Conservation (phyloP, 1,139 yeast genomes). For the Suhomyces panamericanus region DNA sequence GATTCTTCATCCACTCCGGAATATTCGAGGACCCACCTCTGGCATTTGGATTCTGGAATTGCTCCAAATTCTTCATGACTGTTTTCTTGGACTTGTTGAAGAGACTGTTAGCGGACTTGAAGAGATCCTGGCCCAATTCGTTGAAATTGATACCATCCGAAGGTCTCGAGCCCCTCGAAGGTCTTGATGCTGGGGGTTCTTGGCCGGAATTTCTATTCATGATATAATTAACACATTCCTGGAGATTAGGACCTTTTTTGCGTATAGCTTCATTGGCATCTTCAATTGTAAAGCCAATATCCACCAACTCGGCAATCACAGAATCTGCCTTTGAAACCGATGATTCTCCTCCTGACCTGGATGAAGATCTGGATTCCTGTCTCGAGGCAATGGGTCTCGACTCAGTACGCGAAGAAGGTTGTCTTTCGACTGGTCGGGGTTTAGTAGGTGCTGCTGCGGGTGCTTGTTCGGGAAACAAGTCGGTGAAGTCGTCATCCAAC, state of each 20-base stretch:
- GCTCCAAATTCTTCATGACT: conserved; percentile 64
- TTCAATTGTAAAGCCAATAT: conserved; percentile 73
- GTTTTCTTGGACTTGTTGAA: conserved; percentile 63
- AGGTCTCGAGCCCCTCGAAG: not conserved
- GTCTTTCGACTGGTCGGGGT: not conserved
- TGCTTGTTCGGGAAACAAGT: conserved; percentile 27
- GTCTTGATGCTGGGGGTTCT: not conserved
- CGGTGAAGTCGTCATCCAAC: conserved; percentile 47
- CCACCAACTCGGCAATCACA: conserved; percentile 67
- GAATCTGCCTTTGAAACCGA: conserved; percentile 37
- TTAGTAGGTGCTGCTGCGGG: not conserved
- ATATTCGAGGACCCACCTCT: conserved; percentile 27
- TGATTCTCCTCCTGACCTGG: not conserved
- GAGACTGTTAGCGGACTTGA: conserved; percentile 61
- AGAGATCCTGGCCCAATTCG: conserved; percentile 62
- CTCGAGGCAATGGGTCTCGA: not conserved
- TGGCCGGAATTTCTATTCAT: conserved; percentile 40
- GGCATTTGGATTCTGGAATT: conserved; percentile 42
- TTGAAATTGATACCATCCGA: conserved; percentile 30
- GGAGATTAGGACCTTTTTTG: conserved; percentile 57
- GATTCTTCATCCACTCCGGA: conserved; percentile 82
- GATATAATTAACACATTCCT: conserved; percentile 65
- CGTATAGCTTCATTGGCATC: conserved; percentile 63
- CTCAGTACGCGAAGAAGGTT: not conserved
- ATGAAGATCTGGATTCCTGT: not conserved